phyloP scores from a whole-genome alignment of 345 rosid species.

The Eucalyptus erythrocorys region DNA sequence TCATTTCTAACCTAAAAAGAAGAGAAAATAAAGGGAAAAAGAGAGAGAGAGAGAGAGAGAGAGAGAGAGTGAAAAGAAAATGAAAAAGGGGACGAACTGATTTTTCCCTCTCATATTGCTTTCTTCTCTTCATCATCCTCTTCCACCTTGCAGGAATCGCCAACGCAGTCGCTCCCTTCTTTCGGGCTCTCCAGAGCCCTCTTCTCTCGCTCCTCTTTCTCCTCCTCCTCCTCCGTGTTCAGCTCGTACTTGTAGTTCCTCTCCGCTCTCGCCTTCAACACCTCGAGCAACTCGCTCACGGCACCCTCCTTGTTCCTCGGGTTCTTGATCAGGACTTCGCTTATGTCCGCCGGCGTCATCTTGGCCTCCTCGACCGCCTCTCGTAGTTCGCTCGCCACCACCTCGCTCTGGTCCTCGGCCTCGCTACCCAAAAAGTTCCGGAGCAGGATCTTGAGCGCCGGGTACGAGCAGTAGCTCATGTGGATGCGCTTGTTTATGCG shows the following conservation, averaged over 20 bases:
- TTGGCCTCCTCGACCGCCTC: conserved; percentile 43
- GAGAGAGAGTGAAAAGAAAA: background rate
- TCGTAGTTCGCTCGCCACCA: conserved; percentile 21
- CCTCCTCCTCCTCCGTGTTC: conserved; percentile 20
- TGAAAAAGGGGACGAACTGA: background rate
- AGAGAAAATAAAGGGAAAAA: accelerated
- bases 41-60: no score
- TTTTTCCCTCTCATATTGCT: background rate
- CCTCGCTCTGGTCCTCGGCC: conserved; percentile 15
- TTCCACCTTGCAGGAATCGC: background rate
- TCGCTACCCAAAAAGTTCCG: conserved; percentile 34
- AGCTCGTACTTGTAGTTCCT: conserved; percentile 16
- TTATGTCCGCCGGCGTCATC: conserved; percentile 85
- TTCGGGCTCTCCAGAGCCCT: conserved; percentile 60
- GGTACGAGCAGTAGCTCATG: background rate
- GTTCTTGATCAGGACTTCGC: conserved; percentile 64
- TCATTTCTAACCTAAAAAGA: no score
- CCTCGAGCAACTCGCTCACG: conserved; percentile 32
- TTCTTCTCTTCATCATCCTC: background rate
- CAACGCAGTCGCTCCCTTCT: background rate
- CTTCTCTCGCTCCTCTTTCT: conserved; percentile 38
- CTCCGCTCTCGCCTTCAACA: conserved; percentile 35
- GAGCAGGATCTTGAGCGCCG: conserved; percentile 37
- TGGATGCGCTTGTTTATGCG: background rate
- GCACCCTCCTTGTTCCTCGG: conserved; percentile 38